These are phyloP conservation scores for Dichotomopilus funicola DNA, from an alignment of 2,329 filamentous ascomycete genomes.

Conservation along the genomic window DNA sequence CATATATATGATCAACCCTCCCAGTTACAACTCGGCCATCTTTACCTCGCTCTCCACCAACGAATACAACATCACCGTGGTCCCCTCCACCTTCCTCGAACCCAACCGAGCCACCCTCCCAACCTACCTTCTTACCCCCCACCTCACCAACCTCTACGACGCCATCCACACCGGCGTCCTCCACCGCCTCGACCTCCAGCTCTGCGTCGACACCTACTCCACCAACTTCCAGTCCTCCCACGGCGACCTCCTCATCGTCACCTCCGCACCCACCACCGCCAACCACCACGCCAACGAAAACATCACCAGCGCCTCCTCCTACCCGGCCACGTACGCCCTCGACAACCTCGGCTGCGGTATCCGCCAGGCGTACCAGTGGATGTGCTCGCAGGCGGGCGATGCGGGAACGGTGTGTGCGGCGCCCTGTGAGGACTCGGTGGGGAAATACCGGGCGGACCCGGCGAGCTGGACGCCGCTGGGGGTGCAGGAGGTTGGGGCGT, in stretches of 20 bases:
- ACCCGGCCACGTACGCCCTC: not conserved
- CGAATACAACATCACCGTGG: slow-evolving; percentile 11
- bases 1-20: too few species aligned
- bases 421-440: not conserved
- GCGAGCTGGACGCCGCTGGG: not conserved
- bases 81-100: not conserved
- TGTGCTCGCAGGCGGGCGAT: not conserved
- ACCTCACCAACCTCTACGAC: not conserved
- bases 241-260: slow-evolving; percentile 1
- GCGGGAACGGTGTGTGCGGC: not conserved
- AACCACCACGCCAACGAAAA: not conserved
- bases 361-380: not conserved
- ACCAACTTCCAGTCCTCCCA: not conserved
- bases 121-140: not conserved
- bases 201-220: not conserved
- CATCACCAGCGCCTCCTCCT: not conserved
- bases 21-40: slow-evolving; percentile 14
- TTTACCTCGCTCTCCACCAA: slow-evolving; percentile 15
- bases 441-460: not conserved
- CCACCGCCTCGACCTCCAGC: not conserved
- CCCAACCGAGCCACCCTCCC: not conserved
- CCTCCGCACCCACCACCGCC: not conserved
- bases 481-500: not conserved
- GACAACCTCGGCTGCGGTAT: not conserved
- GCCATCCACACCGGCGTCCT: not conserved